phyloP scores from a whole-genome alignment of 495 filamentous ascomycete species.

The Xylaria longipes region DNA sequence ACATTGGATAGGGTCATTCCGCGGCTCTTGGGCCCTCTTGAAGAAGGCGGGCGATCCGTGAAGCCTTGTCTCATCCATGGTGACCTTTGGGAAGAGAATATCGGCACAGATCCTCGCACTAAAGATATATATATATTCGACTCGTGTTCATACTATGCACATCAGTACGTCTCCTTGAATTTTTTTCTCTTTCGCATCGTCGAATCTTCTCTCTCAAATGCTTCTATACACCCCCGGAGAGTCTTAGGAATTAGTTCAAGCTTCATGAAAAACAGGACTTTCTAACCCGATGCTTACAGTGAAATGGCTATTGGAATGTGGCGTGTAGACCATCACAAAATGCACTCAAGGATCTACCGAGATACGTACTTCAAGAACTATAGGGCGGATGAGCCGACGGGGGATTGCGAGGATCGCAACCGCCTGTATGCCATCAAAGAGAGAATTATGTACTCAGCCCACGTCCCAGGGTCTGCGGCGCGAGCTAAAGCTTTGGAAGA shows the following conservation, averaged over 20 bases:
- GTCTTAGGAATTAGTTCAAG: neutral
- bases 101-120: conserved; percentile 18
- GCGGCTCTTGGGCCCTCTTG: conserved; percentile 38
- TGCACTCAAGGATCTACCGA: conserved; percentile 9
- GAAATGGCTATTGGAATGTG: neutral
- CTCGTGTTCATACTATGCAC: neutral
- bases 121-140: neutral
- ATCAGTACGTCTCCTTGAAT: neutral
- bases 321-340: neutral
- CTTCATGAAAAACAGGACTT: neutral
- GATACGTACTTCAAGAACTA: conserved; percentile 25
- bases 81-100: conserved; percentile 48
- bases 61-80: conserved; percentile 47
- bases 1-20: conserved; percentile 38
- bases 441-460: conserved; percentile 39
- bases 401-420: conserved; percentile 37
- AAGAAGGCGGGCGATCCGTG: conserved; percentile 36
- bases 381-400: conserved; percentile 27
- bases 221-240: neutral
- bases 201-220: neutral
- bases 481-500: conserved; percentile 10
- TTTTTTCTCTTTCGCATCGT: neutral
- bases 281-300: neutral
- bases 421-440: conserved; percentile 29
- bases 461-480: neutral